Percentiles rank a stretch among this genome's conserved stretches.
Conservation (phyloP, 768 basidiomycete genomes). For the Calvatia gigantea region DNA sequence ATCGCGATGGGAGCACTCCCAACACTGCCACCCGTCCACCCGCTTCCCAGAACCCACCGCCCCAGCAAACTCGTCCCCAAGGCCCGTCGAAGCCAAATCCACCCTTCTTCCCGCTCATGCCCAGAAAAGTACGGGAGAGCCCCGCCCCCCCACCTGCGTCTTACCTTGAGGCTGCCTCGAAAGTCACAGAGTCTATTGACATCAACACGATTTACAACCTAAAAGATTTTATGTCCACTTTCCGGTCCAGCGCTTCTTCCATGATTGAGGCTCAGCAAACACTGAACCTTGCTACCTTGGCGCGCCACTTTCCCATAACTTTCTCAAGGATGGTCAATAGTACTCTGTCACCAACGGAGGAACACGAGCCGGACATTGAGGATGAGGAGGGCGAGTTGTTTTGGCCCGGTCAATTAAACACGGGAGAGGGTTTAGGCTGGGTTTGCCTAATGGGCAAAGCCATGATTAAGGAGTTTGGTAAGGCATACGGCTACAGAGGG, state of each 20-base stretch:
- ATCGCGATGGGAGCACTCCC: slow-evolving; percentile 54
- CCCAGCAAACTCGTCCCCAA: slow-evolving; percentile 23
- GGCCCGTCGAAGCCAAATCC: slow-evolving; percentile 24
- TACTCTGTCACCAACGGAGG: slow-evolving; percentile 58
- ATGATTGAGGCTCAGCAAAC: slow-evolving; percentile 47
- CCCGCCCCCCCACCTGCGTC: slow-evolving; percentile 38
- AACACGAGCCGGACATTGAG: slow-evolving; percentile 79
- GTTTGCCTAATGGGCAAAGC: slow-evolving; percentile 85
- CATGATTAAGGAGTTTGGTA: slow-evolving; percentile 82
- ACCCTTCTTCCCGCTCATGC: slow-evolving; percentile 35
- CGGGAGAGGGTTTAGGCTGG: slow-evolving; percentile 80
- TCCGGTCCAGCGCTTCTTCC: slow-evolving; percentile 40
- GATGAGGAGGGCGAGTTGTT: slow-evolving; percentile 85
- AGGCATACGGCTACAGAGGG: slow-evolving; percentile 69
- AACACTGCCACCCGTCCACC: slow-evolving; percentile 33
- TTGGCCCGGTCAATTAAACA: slow-evolving; percentile 74
- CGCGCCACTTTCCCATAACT: slow-evolving; percentile 71
- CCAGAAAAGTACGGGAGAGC: slow-evolving; percentile 31
- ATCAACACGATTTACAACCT: slow-evolving; percentile 38
- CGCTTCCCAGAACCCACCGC: slow-evolving; percentile 27
- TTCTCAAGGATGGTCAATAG: slow-evolving; percentile 71
- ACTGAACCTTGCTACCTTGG: slow-evolving; percentile 64
- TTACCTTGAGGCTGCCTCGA: slow-evolving; percentile 40
- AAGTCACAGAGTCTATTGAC: slow-evolving; percentile 41
- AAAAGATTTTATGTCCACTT: slow-evolving; percentile 37